These are phyloP conservation scores for Camellia granthamiana DNA, from an alignment of 148 eudicot species.

Conservation along the genomic window DNA sequence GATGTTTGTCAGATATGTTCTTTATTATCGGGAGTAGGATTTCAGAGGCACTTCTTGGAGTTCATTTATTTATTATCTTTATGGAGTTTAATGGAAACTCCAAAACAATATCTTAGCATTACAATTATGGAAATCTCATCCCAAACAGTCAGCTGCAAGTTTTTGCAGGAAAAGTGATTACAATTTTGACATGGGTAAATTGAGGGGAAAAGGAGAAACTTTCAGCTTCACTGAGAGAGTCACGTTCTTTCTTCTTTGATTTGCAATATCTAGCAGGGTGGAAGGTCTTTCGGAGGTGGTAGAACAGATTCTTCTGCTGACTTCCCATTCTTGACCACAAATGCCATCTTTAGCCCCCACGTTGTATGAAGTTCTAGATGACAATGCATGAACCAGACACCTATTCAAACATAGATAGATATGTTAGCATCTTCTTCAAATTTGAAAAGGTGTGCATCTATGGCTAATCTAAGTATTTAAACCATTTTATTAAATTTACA, in stretches of 20 bases:
- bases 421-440: constrained; percentile 5
- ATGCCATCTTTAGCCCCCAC: constrained; percentile 66
- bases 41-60: too few relatives aligned
- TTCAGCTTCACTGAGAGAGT: neutral
- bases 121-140: constrained; percentile 18
- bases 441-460: neutral
- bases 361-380: constrained; percentile 59
- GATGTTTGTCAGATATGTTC: neutral
- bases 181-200: neutral
- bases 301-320: constrained; percentile 39
- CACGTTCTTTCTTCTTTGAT: neutral
- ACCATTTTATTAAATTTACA: too few relatives aligned
- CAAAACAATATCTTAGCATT: constrained; percentile 12
- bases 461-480: neutral
- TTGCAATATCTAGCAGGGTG: constrained; percentile 35
- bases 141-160: constrained; percentile 14
- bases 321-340: constrained; percentile 53
- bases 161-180: constrained; percentile 15
- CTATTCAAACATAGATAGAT: constrained; percentile 18
- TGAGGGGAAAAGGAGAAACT: neutral
- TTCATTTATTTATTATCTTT: too few relatives aligned
- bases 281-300: constrained; percentile 57
- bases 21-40: neutral
- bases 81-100: constrained; percentile 5
- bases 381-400: constrained; percentile 68